phyloP scores from a whole-genome alignment of 2,329 filamentous ascomycete genomes.

The Fusarium sp. region DNA sequence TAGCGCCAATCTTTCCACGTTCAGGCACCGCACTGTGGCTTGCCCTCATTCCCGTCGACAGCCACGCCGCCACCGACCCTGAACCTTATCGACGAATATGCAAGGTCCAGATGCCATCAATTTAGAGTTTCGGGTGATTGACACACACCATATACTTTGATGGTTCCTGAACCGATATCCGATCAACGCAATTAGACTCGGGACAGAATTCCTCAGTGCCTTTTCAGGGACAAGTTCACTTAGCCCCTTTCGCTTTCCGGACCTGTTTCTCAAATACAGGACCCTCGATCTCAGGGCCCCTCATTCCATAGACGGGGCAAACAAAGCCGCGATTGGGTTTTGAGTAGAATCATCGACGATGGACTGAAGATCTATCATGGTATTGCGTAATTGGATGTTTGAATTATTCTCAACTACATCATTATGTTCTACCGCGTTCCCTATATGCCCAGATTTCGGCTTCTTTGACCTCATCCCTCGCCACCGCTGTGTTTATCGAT shows the following conservation, averaged over 20 bases:
- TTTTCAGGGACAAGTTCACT: background rate
- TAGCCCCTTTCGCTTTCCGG: conserved; percentile 4
- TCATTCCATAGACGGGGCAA: conserved; percentile 2
- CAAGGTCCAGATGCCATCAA: background rate
- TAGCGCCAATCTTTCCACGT: background rate
- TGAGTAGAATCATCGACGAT: background rate
- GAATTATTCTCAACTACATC: background rate
- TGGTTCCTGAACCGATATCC: background rate
- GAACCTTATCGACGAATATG: background rate
- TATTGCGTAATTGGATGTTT: background rate
- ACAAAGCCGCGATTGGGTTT: background rate
- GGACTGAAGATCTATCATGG: background rate
- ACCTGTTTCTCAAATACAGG: background rate
- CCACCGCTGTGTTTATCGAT: background rate
- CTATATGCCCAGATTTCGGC: no score
- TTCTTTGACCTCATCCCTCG: background rate
- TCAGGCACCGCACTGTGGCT: conserved; percentile 1
- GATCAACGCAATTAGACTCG: background rate
- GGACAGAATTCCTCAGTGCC: background rate
- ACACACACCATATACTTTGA: background rate
- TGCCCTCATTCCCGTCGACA: conserved; percentile 3
- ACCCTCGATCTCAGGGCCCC: background rate
- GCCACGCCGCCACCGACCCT: conserved; percentile 7
- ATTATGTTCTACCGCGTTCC: background rate
- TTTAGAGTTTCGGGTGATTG: background rate